Evolutionary conservation across 495 filamentous ascomycete genomes (phyloP), one percentile per base, ranked within the genome.

Genomic region (Neurospora sublineolata): DNA sequence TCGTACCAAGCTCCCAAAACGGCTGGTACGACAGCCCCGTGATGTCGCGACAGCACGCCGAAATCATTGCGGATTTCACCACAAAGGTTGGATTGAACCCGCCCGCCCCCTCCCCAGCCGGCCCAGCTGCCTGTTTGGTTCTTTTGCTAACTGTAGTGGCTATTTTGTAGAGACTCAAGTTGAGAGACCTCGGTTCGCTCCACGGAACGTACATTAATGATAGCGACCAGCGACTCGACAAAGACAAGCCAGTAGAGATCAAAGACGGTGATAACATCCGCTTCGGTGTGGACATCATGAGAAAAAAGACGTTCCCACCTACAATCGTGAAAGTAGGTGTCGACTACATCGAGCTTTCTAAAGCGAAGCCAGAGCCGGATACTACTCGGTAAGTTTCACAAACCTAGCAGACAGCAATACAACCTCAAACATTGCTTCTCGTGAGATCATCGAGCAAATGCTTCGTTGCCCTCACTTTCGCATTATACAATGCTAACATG

Each of bases 21-120:
- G 90, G 84, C 11, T 92, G 88, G 84, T 93, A 94, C 72, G 87
- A 94, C 39, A 93, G 89, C 75, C 87, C 92, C 0, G 92, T 96
- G 33, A 91, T 97, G 86, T 95, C 92, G 37, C 86, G 93, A 37
- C 79, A 87, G 11, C 93, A 97, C 82, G 93, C 92, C 12, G 80
- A 85, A 68, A 75, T 97, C 10, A 72, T 76, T 12, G 80, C 85
- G 12, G 77, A 83, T 46, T 41, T 80, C 4, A 76, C 86, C 1
- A 71, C 77, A 4, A 80, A 83, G 77, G 88, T 89, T 74, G 60
- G 81, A 72, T 6, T 9, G 4, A 40, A 14, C 4, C 39, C 12
- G 9, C 37, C 37, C 37, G 37, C 9, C 68, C 9, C 42, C 40
- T 4, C 70, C 64, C 3, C 42, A 39, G 44, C 72, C 73, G 70